A percentile compares a stretch with the other conserved stretches of the same genome.
These are phyloP conservation scores for Aciculosporium take DNA, from an alignment of 2,329 filamentous ascomycete species.

Conservation along the genomic window DNA sequence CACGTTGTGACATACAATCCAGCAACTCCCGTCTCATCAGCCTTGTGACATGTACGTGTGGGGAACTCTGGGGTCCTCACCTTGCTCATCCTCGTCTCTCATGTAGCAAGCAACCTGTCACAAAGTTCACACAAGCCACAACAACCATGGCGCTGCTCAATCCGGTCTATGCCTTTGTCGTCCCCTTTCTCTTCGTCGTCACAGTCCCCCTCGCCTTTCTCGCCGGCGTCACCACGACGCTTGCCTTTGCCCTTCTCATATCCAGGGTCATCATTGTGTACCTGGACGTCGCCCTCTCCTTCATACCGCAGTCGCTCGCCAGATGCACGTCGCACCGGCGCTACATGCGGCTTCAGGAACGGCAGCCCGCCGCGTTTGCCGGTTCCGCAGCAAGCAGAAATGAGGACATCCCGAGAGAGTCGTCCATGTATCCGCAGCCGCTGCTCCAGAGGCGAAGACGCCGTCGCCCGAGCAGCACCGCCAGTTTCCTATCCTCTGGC, in stretches of 20 bases:
- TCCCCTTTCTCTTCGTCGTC: conserved; percentile 48
- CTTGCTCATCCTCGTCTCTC: not conserved
- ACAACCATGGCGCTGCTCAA: conserved; percentile 37
- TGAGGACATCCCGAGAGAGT: conserved; percentile 8
- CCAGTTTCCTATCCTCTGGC: conserved; percentile 16
- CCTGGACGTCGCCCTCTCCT: conserved; percentile 43
- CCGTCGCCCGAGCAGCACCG: conserved; percentile 22
- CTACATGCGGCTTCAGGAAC: conserved; percentile 5
- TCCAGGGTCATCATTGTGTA: conserved; percentile 48
- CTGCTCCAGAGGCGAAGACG: conserved; percentile 13
- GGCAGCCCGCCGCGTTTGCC: conserved; percentile 7
- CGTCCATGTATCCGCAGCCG: conserved; percentile 5
- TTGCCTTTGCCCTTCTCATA: conserved; percentile 47
- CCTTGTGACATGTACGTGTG: not conserved
- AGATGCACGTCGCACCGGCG: conserved; percentile 21
- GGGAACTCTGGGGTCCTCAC: not conserved
- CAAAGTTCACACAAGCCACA: no score
- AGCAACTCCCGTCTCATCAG: not conserved
- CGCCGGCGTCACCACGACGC: conserved; percentile 46
- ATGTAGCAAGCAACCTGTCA: not conserved
- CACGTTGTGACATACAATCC: not conserved
- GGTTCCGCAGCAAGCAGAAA: conserved; percentile 9
- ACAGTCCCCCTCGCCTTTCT: conserved; percentile 49
- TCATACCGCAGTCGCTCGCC: conserved; percentile 41
- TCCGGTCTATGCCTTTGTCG: conserved; percentile 39